Percentiles rank a stretch among this genome's conserved stretches.
Conservation (phyloP, 495 filamentous ascomycete genomes). For the Penicillium longicatenatum region DNA sequence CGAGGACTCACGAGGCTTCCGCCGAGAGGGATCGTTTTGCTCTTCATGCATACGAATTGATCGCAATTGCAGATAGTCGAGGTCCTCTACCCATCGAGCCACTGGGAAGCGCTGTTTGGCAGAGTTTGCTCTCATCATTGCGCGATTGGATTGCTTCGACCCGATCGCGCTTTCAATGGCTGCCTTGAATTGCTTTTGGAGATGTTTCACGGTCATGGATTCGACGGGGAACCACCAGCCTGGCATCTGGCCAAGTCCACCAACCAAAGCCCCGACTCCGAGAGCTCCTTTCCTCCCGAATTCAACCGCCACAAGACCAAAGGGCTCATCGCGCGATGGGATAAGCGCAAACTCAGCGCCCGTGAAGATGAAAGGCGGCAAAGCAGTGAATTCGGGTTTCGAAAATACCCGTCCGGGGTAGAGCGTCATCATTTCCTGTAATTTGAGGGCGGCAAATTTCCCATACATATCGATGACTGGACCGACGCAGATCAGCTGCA, state of each 20-base stretch:
- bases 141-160: constrained; percentile 58
- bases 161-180: constrained; percentile 68
- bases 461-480: constrained; percentile 80
- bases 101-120: constrained; percentile 79
- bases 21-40: constrained; percentile 36
- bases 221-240: constrained; percentile 74
- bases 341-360: constrained; percentile 80
- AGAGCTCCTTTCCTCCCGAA: constrained; percentile 78
- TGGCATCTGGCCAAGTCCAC: constrained; percentile 77
- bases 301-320: constrained; percentile 77
- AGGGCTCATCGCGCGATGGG: constrained; percentile 77
- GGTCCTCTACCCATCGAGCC: constrained; percentile 64
- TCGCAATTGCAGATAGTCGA: constrained; percentile 64
- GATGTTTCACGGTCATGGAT: constrained; percentile 66
- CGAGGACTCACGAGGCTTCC: too few relatives aligned
- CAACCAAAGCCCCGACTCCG: constrained; percentile 66
- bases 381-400: constrained; percentile 76
- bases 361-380: constrained; percentile 76
- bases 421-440: constrained; percentile 68
- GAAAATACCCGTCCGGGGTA: constrained; percentile 75
- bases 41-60: constrained; percentile 53
- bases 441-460: constrained; percentile 74
- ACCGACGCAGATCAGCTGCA: constrained; percentile 72
- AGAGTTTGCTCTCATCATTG: constrained; percentile 71
- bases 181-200: constrained; percentile 69